These are phyloP conservation scores for Dysphania ambrosioides DNA, from an alignment of 148 eudicot genomes.

Conservation along the genomic window DNA sequence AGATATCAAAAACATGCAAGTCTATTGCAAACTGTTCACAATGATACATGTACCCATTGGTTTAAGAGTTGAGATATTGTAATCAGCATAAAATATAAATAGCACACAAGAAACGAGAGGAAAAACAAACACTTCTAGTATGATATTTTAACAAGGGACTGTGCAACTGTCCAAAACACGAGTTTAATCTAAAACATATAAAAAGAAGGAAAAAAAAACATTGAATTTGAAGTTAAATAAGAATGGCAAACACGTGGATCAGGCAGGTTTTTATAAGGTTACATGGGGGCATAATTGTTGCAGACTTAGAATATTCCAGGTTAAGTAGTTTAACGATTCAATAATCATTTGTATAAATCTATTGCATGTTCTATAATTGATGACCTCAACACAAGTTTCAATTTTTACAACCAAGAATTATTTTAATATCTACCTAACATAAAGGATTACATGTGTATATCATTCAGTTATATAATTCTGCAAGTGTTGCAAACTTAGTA, in stretches of 20 bases:
- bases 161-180: neutral
- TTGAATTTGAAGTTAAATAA: no score
- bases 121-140: neutral
- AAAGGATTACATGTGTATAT: neutral
- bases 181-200: no score
- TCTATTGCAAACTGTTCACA: neutral
- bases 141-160: neutral
- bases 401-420: neutral
- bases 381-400: neutral
- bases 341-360: no score
- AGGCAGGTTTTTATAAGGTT: neutral
- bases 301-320: neutral
- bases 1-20: neutral
- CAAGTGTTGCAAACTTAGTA: no score
- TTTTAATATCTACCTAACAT: neutral
- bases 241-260: neutral
- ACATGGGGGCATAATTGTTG: neutral
- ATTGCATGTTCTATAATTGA: neutral
- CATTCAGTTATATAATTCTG: no score
- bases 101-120: neutral
- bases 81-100: neutral
- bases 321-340: neutral
- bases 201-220: no score
- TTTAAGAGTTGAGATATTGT: neutral
- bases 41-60: neutral